phyloP scores from a whole-genome alignment of 2,329 filamentous ascomycete species.

The Talaromyces piceae region DNA sequence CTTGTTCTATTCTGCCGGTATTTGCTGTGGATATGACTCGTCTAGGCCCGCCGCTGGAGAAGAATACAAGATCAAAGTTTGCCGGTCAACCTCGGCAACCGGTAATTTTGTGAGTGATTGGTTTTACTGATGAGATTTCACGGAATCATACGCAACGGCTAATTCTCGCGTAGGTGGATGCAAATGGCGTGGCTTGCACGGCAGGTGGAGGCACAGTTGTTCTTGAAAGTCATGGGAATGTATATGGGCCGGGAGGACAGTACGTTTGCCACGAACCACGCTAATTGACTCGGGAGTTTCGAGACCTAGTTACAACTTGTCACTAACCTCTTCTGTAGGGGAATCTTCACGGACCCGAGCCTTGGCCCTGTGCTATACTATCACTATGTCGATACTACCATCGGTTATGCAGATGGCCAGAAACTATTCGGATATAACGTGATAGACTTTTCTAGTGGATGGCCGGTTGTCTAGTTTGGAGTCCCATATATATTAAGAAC shows the following conservation, averaged over 20 bases:
- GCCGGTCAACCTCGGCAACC: conserved; percentile 47
- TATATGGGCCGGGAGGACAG: conserved; percentile 62
- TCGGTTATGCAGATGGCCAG: conserved; percentile 45
- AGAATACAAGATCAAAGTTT: conserved; percentile 63
- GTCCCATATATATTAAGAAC: too few species aligned
- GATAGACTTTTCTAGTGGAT: conserved; percentile 38
- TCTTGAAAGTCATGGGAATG: conserved; percentile 50
- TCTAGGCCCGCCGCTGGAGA: conserved; percentile 45
- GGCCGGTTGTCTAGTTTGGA: conserved; percentile 33
- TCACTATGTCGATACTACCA: conserved; percentile 51
- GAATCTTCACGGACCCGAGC: conserved; percentile 24
- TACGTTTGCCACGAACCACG: conserved; percentile 44
- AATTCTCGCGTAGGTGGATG: conserved; percentile 37
- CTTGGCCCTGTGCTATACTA: conserved; percentile 54
- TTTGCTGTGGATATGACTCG: conserved; percentile 53
- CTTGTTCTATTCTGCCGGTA: conserved; percentile 55
- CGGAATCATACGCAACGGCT: background rate
- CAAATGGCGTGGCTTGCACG: conserved; percentile 46
- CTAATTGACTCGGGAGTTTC: background rate
- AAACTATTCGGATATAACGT: conserved; percentile 43
- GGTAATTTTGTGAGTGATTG: conserved; percentile 44
- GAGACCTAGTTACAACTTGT: background rate
- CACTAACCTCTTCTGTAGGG: conserved; percentile 15
- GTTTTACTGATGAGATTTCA: background rate
- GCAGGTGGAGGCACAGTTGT: conserved; percentile 55